phyloP scores from a whole-genome alignment of 768 basidiomycete species.

The Ephemerocybe angulata region DNA sequence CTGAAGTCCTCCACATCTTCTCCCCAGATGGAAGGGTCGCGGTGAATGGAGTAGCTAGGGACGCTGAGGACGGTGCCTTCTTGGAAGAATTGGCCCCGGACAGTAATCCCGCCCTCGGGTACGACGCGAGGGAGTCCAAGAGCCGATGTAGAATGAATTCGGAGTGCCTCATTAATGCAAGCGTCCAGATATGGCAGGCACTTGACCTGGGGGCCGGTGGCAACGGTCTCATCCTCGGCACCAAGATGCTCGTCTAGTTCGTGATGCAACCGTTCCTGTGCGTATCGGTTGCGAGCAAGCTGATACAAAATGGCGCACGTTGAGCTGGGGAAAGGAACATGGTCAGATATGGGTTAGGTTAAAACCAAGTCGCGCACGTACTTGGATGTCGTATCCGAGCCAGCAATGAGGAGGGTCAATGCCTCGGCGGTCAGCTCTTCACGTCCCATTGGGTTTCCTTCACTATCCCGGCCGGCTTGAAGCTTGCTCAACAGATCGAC shows the following conservation, averaged over 20 bases:
- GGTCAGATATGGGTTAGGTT: neutral
- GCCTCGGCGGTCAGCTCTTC: constrained; percentile 89
- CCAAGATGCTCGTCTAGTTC: constrained; percentile 67
- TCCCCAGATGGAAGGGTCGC: constrained; percentile 71
- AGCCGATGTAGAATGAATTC: constrained; percentile 79
- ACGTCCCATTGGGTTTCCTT: constrained; percentile 76
- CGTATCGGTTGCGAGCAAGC: constrained; percentile 62
- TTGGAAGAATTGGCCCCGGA: constrained; percentile 59
- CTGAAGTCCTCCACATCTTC: constrained; percentile 68
- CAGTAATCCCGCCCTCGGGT: constrained; percentile 67
- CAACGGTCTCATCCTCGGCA: constrained; percentile 54
- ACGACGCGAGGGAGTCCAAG: constrained; percentile 80
- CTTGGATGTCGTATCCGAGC: constrained; percentile 94
- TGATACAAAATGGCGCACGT: constrained; percentile 88
- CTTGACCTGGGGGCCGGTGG: constrained; percentile 68
- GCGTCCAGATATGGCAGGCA: constrained; percentile 77
- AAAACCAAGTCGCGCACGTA: constrained; percentile 29
- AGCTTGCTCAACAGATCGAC: constrained; percentile 81
- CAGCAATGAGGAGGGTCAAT: constrained; percentile 81
- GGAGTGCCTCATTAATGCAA: constrained; percentile 81
- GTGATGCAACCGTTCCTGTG: constrained; percentile 67
- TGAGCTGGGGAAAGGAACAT: constrained; percentile 58
- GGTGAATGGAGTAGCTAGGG: constrained; percentile 81
- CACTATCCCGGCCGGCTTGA: constrained; percentile 69
- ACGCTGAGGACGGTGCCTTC: constrained; percentile 75